Percentiles rank a stretch among this genome's conserved stretches.
Conservation (phyloP, 805 yeast species). For the Spathaspora passalidarum region DNA sequence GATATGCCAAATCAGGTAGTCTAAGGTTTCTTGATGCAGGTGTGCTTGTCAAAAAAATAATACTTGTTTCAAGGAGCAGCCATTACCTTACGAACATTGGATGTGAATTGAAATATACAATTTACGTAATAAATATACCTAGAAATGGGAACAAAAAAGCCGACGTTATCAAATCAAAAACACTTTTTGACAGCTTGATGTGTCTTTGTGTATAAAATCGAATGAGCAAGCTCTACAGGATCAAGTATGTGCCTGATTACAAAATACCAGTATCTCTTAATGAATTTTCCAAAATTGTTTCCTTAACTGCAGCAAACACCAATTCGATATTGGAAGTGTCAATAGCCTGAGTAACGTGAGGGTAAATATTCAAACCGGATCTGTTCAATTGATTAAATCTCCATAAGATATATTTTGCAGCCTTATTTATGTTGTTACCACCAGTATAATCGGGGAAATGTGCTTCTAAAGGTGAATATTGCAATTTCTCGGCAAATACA, state of each 20-base stretch:
- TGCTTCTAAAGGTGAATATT: slow-evolving; percentile 73
- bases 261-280: slow-evolving; percentile 74
- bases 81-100: background rate
- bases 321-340: slow-evolving; percentile 85
- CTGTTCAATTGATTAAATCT: slow-evolving; percentile 82
- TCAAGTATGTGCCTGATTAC: no score
- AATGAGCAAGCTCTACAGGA: no score
- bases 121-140: background rate
- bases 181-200: no score
- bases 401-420: slow-evolving; percentile 90
- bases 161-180: background rate
- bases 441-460: slow-evolving; percentile 91
- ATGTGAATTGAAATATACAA: background rate
- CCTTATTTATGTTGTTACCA: slow-evolving; percentile 84
- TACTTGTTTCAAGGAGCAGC: background rate
- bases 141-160: background rate
- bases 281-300: slow-evolving; percentile 72
- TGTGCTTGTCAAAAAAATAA: background rate
- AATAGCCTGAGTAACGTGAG: slow-evolving; percentile 93
- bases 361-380: slow-evolving; percentile 76
- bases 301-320: slow-evolving; percentile 82
- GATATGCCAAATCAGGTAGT: no score
- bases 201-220: background rate
- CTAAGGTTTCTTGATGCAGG: no score
- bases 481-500: slow-evolving; percentile 80